Evolutionary conservation across 305 asterid genomes (phyloP).

Genomic region (Fraxinus sp.): DNA sequence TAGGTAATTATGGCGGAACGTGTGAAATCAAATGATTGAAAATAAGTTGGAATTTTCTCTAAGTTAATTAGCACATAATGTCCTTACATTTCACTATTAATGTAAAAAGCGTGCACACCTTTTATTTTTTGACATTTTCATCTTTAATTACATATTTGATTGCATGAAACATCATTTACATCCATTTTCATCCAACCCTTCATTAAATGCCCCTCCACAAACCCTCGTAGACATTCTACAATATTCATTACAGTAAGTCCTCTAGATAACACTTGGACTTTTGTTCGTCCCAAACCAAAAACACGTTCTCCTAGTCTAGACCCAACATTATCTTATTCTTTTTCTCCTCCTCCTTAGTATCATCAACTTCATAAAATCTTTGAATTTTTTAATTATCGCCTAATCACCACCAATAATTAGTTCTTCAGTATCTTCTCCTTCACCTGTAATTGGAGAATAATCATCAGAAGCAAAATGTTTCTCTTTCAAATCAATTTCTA

Average conservation of each 20-base stretch:
- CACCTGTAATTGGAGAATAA: constrained; percentile 34
- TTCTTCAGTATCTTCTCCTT: constrained; percentile 34
- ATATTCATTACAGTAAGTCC: no score
- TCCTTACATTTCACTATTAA: not conserved
- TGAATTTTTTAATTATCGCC: constrained; percentile 9
- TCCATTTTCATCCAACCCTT: not conserved
- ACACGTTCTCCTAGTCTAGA: constrained; percentile 40
- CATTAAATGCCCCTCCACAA: no score
- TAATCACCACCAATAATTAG: not conserved
- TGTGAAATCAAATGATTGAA: not conserved
- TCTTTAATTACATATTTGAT: no score
- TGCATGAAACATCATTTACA: not conserved
- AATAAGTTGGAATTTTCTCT: no score
- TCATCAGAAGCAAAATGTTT: constrained; percentile 42
- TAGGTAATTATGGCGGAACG: not conserved
- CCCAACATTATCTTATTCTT: constrained; percentile 37
- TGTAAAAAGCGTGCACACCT: no score
- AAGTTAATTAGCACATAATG: not conserved
- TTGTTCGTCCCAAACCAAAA: constrained; percentile 51
- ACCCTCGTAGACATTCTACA: no score
- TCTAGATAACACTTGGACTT: constrained; percentile 22
- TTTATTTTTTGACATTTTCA: not conserved
- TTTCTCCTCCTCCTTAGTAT: constrained; percentile 11
- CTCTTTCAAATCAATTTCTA: constrained; percentile 39
- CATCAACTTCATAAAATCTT: constrained; percentile 27